Evolutionary conservation across 108 stramenopile species (phyloP), one percentile per base, ranked within the genome.

Genomic region (Bacterosira constricta): DNA sequence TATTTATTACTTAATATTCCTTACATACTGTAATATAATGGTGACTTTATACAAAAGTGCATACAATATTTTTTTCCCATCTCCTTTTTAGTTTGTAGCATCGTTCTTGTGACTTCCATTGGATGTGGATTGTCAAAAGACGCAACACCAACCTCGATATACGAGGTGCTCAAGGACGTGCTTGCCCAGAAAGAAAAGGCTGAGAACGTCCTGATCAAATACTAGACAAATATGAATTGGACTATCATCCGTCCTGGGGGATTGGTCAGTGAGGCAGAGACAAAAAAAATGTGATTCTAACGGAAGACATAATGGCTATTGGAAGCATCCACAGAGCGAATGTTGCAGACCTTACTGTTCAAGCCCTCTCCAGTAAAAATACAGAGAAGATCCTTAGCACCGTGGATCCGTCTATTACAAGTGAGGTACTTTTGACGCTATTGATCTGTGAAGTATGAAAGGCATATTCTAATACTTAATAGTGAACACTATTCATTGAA

Each of bases 191-290:
- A 81, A 37, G 69, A 83, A 55, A 89, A 87, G 64, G 90, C 90
- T 8, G 79, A 90, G 54, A 71, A 82, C 26, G 80, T 94, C 25
- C 81, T 97, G 15, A 91, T 88, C 44, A 94, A 92, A 68, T 97
- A 94, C 58, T 97, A 97, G 71, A 97, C 97, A 45, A 97, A 96
- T 69, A 85, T 84, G 63, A 92, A 96, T 46, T 98, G 97, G 97
- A 96, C 96, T 0, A 96, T 98, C 63, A 90, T 98, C n/a, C 87
- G 97, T 17, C 97, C 97, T 11, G 97, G 97, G 10, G 97, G 96
- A 0, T 66, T 97, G 34, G 82, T 85, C 9, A 81, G 72, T 25
- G 96, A 91, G 45, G 67, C 84, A 0, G 75, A 77, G 45, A 96
- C 97, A 12, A 90, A 88, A 18, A 79, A 90, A 13, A n/a, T n/a